phyloP scores from a whole-genome alignment of 495 filamentous ascomycete genomes.

The Podospora tetraspora region DNA sequence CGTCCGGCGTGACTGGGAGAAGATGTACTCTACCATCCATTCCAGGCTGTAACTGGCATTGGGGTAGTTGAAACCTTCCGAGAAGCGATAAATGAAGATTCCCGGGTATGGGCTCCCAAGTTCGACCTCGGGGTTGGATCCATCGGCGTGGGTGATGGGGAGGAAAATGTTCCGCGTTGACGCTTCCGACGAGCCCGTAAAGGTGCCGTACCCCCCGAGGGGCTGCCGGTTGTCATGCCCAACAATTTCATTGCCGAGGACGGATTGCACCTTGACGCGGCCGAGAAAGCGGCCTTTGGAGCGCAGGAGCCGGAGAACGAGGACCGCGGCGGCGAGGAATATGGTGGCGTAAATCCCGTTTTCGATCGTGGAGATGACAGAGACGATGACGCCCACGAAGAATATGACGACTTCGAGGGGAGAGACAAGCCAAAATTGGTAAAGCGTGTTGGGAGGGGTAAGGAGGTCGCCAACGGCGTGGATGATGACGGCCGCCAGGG shows the following conservation, averaged over 20 bases:
- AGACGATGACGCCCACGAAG: conserved; percentile 89
- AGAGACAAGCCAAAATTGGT: conserved; percentile 92
- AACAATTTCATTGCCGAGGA: conserved; percentile 77
- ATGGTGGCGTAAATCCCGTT: conserved; percentile 90
- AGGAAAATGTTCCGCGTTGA: conserved; percentile 72
- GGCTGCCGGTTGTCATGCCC: conserved; percentile 43
- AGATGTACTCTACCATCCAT: conserved; percentile 66
- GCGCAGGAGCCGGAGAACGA: conserved; percentile 80
- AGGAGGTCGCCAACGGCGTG: conserved; percentile 95
- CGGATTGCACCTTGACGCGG: conserved; percentile 81
- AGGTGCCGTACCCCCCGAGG: conserved; percentile 45
- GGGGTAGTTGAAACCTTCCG: conserved; percentile 94
- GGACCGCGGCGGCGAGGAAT: conserved; percentile 64
- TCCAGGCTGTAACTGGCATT: conserved; percentile 92
- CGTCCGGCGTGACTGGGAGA: conserved; percentile 70
- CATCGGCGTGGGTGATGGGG: conserved; percentile 82
- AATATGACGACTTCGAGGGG: conserved; percentile 90
- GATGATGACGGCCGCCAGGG: conserved; percentile 91
- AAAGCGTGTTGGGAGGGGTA: conserved; percentile 87
- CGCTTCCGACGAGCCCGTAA: conserved; percentile 34
- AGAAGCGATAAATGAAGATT: conserved; percentile 96
- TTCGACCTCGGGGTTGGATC: conserved; percentile 81
- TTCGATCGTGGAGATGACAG: conserved; percentile 82
- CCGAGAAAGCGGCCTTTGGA: conserved; percentile 85
- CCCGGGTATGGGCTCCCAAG: conserved; percentile 80